Base-by-base conservation (phyloP, 306 rosid species). In the Argentina anserina region DNA sequence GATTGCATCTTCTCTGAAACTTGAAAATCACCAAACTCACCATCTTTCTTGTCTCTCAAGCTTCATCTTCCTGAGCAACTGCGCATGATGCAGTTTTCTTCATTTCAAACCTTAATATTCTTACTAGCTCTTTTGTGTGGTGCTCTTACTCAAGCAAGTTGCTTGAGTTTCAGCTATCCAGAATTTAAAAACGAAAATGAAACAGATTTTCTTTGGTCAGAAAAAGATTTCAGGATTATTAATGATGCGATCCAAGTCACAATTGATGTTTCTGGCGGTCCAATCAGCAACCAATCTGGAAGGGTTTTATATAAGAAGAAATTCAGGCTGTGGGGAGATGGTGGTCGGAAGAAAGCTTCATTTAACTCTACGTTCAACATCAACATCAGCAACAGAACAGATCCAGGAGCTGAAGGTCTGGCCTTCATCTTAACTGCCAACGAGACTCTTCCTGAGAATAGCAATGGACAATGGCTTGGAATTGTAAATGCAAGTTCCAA, bases 171-270 rank as follows among this genome's bases (percentile, higher is more conserved):
- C 50, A 21, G 40, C 15, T 84, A 67, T 49, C 56, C 80, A 50
- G 3, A 18, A 20, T 79, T 84, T 62, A 8, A 2, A 12, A 36
- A 37, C 46, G 1, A 7, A 39, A 21, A 67, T 2, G 39, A 41
- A 2, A 8, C 13, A 14, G 4, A 12, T 17, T 33, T 56, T 2
- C 20, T 58, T 45, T n/a, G n/a, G n/a, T n/a, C n/a, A n/a, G n/a
- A n/a, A n/a, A n/a, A n/a, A n/a, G n/a, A n/a, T n/a, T n/a, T n/a
- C n/a, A n/a, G n/a, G n/a, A n/a, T n/a, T n/a, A n/a, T n/a, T n/a
- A n/a, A n/a, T n/a, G n/a, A n/a, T 46, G 84, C 82, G 36, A 69
- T 76, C 46, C 84, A 84, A 73, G 78, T 84, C 15, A 81, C 88
- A 21, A 67, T 66, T 41, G 86, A 84, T 71, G 42, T 52, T 40